A percentile compares a stretch with the other conserved stretches of the same genome.
phyloP scores from a whole-genome alignment of 495 filamentous ascomycete species.

The Neurospora sublineolata region DNA sequence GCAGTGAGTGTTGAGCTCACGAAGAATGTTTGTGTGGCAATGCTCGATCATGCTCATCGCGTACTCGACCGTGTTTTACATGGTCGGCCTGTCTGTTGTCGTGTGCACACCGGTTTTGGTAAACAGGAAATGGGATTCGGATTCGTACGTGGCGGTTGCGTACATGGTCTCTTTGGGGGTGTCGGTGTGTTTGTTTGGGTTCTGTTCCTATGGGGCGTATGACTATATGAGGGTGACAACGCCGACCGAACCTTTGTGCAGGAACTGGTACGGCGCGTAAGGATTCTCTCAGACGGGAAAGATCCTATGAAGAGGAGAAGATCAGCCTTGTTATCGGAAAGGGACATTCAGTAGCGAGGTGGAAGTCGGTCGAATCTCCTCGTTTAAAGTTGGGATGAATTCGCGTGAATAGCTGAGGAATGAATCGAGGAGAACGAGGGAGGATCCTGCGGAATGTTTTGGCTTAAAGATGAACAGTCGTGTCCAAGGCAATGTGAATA shows the following conservation, averaged over 20 bases:
- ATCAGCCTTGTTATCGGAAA: neutral
- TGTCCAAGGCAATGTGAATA: too few species aligned
- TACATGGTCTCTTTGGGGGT: neutral
- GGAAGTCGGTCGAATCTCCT: too few species aligned
- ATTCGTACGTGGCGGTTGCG: neutral
- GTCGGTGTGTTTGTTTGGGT: neutral
- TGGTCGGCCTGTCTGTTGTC: neutral
- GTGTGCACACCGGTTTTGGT: slow-evolving; percentile 3
- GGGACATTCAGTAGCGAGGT: too few species aligned
- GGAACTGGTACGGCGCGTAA: neutral
- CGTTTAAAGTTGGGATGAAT: too few species aligned
- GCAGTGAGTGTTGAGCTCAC: neutral
- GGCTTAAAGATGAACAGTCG: too few species aligned
- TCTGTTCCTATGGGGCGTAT: neutral
- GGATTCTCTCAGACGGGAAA: neutral
- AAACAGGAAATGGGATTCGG: neutral
- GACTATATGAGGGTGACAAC: neutral
- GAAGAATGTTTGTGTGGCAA: slow-evolving; percentile 2
- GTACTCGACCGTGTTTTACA: slow-evolving; percentile 1
- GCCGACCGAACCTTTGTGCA: neutral
- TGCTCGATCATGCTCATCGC: slow-evolving; percentile 5
- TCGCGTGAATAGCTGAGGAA: too few species aligned
- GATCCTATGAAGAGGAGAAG: neutral
- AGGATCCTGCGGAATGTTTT: too few species aligned
- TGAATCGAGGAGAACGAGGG: too few species aligned